Percentiles rank a stretch among this genome's conserved stretches.
These are phyloP conservation scores for Trichoderma afroharzianum DNA, from an alignment of 2,329 filamentous ascomycete genomes.

Conservation along the genomic window DNA sequence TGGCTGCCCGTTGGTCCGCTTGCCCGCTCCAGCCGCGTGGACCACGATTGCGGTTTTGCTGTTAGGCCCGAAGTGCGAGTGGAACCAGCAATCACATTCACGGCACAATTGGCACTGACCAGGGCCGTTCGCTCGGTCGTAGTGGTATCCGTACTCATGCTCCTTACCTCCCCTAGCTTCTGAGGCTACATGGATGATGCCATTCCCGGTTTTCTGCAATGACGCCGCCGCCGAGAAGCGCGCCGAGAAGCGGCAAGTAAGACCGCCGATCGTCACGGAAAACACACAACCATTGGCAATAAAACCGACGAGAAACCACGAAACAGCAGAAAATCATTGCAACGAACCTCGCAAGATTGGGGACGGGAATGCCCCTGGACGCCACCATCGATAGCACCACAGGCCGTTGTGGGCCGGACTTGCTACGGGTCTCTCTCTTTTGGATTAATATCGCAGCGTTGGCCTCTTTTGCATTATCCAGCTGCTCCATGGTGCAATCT, in stretches of 20 bases:
- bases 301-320: background rate
- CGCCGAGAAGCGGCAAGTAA: background rate
- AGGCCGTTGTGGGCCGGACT: background rate
- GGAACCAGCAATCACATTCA: background rate
- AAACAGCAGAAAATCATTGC: background rate
- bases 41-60: background rate
- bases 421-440: background rate
- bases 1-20: background rate
- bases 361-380: slow-evolving; percentile 1
- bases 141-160: background rate
- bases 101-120: background rate
- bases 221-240: background rate
- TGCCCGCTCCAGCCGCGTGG: slow-evolving; percentile 4
- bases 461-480: background rate
- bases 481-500: background rate
- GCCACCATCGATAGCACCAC: slow-evolving; percentile 3
- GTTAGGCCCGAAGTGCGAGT: slow-evolving; percentile 16
- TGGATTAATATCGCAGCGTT: background rate
- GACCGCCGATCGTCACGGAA: background rate
- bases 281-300: background rate
- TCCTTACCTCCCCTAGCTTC: background rate
- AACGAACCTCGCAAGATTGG: background rate
- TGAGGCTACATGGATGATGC: background rate
- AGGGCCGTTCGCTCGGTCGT: background rate
- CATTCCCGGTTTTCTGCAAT: background rate